Percentiles rank a stretch among this genome's conserved stretches.
phyloP scores from a whole-genome alignment of 306 rosid genomes.

The peach (Prunus persica) region Prunus_persica_NCBIv2 NC_034016.1:12922501-12923000 shows the following conservation, averaged over 20 bases:
- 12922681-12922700: slow-evolving; percentile 32
- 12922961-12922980: slow-evolving; percentile 28
- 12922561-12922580: slow-evolving; percentile 85
- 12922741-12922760: slow-evolving; percentile 76
- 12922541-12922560: slow-evolving; percentile 79
- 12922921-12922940: background rate
- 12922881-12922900: slow-evolving; percentile 62
- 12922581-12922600: slow-evolving; percentile 50
- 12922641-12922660: slow-evolving; percentile 49
- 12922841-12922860: slow-evolving; percentile 34
- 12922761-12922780: slow-evolving; percentile 64
- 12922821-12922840: slow-evolving; percentile 40
- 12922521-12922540: slow-evolving; percentile 66
- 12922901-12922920: slow-evolving; percentile 43
- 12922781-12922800: slow-evolving; percentile 64
- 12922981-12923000: slow-evolving; percentile 29
- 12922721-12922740: slow-evolving; percentile 81
- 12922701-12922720: background rate
- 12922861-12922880: slow-evolving; percentile 62
- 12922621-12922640: slow-evolving; percentile 68
- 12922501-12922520: slow-evolving; percentile 84
- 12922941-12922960: background rate
- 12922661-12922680: slow-evolving; percentile 36
- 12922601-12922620: slow-evolving; percentile 43
- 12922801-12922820: slow-evolving; percentile 28